Base-by-base conservation (phyloP, 768 basidiomycete species). In the Boletus vermiculosoides region DNA sequence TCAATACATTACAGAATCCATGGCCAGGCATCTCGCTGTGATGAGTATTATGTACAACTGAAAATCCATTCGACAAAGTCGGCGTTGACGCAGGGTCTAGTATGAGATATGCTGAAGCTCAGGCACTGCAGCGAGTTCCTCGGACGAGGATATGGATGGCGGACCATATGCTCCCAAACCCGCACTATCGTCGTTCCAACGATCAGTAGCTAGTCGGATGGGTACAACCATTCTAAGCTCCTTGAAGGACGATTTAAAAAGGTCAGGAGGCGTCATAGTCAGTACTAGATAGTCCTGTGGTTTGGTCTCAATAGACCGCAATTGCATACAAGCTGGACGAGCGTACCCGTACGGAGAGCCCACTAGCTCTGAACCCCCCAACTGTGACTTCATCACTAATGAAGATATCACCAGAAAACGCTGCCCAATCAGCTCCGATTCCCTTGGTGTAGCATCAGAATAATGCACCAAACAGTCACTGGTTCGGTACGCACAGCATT, bases 211-310 rank as follows among this genome's bases (percentile, higher is more conserved):
- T 11, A 90, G 73, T 13, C 81, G 80, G 20, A 90, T 72, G 6
- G 87, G 86, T n/a, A 90, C 74, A 18, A 81, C 76, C 52, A 79
- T 77, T 11, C 88, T 81, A 42, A 88, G 70, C 45, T 87, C 86
- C 44, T 66, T 70, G 68, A 90, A 87, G 0, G 81, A 75, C 1
- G 80, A 76, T 62, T 81, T 83, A 18, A 67, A 63, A 18, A 77
- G 76, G 55, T 89, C 84, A 12, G 78, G 77, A 4, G 89, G 86
- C 0, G 73, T 76, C 68, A 87, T 75, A 1, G 83, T 80, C 22
- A 90, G 70, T 18, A 90, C 75, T 50, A 90, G 70, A 66, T 76
- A 87, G 62, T 90, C 88, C 88, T 90, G 54, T n/a, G 31, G 15
- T n/a, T 34, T 8, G 4, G 18, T 23, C 25, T 39, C 20, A 55